These are phyloP conservation scores for Penicillium frequentans DNA, from an alignment of 2,329 filamentous ascomycete species.

Conservation along the genomic window DNA sequence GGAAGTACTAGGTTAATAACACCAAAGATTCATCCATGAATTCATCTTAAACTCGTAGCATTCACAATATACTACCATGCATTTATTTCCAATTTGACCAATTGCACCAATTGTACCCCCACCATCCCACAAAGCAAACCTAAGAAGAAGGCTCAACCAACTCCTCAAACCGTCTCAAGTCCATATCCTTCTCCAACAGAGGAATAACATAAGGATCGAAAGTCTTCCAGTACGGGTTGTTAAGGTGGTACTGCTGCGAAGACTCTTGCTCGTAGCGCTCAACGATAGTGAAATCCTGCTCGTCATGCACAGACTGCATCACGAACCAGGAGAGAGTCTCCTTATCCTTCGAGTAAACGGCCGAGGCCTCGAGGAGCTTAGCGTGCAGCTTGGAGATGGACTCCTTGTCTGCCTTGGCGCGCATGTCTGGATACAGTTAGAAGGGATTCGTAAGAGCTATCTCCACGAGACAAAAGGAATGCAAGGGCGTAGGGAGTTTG, in stretches of 20 bases:
- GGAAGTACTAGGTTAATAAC: not conserved
- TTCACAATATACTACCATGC: not conserved
- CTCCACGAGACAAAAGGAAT: not conserved
- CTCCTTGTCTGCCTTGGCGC: conserved; percentile 66
- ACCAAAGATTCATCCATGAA: not conserved
- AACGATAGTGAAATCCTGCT: conserved; percentile 71
- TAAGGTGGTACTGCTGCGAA: conserved; percentile 61
- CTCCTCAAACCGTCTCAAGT: conserved; percentile 67
- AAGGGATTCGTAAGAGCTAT: not conserved
- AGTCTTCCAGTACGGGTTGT: conserved; percentile 73
- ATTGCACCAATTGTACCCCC: not conserved
- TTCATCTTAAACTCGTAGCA: too few relatives aligned
- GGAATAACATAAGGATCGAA: conserved; percentile 74
- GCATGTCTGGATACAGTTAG: conserved; percentile 44
- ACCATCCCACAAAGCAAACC: not conserved
- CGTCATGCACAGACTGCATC: conserved; percentile 71
- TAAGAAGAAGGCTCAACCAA: conserved; percentile 44
- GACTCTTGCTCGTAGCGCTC: conserved; percentile 69
- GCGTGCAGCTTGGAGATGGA: conserved; percentile 66
- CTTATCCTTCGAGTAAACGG: conserved; percentile 69
- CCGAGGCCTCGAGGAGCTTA: conserved; percentile 73
- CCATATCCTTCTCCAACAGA: conserved; percentile 67
- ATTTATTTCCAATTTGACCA: not conserved
- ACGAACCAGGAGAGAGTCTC: conserved; percentile 73
- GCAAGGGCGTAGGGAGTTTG: too few relatives aligned